Percentiles rank a stretch among this genome's conserved stretches.
Conservation (phyloP, 768 basidiomycete genomes). For the Naganishia vaughanmartiniae region DNA sequence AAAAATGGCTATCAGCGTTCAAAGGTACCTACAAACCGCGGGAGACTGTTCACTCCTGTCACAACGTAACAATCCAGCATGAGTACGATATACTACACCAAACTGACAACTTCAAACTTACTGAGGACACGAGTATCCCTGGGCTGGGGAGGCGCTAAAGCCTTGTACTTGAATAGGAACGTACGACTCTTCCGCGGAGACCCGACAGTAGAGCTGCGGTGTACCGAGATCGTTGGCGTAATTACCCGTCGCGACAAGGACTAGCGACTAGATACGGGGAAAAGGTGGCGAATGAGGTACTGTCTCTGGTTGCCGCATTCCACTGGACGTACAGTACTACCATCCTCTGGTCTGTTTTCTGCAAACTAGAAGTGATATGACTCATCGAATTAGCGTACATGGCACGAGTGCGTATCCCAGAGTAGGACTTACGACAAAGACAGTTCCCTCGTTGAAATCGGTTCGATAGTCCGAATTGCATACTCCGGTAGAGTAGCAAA, state of each 20-base stretch:
- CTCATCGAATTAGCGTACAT: not conserved
- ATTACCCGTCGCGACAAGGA: conserved; percentile 1
- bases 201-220: not conserved
- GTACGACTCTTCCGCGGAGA: conserved; percentile 7
- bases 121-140: not conserved
- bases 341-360: conserved; percentile 4
- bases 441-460: conserved; percentile 1
- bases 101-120: not conserved
- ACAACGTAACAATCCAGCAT: not conserved
- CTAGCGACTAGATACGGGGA: not conserved
- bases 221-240: conserved; percentile 4
- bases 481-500: not conserved
- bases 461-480: conserved; percentile 6
- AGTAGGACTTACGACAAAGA: not conserved
- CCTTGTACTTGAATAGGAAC: conserved; percentile 8
- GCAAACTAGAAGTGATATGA: not conserved
- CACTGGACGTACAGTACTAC: conserved; percentile 15
- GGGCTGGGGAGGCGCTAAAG: not conserved
- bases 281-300: too few relatives aligned
- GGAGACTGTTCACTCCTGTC: not conserved
- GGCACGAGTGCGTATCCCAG: too few relatives aligned
- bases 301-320: too few relatives aligned
- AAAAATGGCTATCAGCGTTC: not conserved
- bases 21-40: not conserved
- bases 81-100: not conserved